Evolutionary conservation across 768 basidiomycete genomes (phyloP).

Genomic region (Cytidiella melzeri): DNA sequence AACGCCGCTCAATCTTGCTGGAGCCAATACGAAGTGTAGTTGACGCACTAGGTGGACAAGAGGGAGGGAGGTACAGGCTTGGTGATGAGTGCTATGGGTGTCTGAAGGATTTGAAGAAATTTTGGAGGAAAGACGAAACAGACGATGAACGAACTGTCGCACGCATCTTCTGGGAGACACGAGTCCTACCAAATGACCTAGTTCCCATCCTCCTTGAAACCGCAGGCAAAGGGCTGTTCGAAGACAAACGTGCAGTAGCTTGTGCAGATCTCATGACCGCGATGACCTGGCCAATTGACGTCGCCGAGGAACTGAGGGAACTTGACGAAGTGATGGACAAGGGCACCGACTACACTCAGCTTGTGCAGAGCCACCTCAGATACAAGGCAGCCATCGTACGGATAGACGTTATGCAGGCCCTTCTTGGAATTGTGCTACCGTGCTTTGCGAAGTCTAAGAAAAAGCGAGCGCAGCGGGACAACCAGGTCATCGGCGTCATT

Average conservation of each 20-base stretch:
- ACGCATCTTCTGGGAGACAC: conserved; percentile 85
- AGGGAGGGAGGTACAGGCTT: conserved; percentile 60
- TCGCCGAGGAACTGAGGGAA: conserved; percentile 91
- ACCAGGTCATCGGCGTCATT: conserved; percentile 81
- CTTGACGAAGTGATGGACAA: conserved; percentile 77
- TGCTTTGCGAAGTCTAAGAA: conserved; percentile 63
- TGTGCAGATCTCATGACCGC: conserved; percentile 89
- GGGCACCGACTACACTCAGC: conserved; percentile 83
- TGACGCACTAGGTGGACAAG: conserved; percentile 74
- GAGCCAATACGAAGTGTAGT: conserved; percentile 71
- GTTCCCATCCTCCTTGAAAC: conserved; percentile 80
- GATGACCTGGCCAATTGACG: conserved; percentile 98
- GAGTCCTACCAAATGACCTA: conserved; percentile 81
- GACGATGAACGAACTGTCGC: conserved; percentile 97
- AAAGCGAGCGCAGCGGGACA: conserved; percentile 74
- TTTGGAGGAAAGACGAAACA: conserved; percentile 94
- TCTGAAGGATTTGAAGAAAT: conserved; percentile 88
- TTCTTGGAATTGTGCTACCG: conserved; percentile 73
- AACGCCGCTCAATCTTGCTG: conserved; percentile 51
- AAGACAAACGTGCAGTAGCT: conserved; percentile 78
- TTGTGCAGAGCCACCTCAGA: conserved; percentile 71
- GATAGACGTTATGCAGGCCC: conserved; percentile 60
- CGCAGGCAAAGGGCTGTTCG: conserved; percentile 68
- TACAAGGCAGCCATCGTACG: conserved; percentile 82
- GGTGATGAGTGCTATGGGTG: conserved; percentile 82